Evolutionary conservation across 352 stramenopile genomes (phyloP).

Genomic region (Phytophthora tentaculata): DNA sequence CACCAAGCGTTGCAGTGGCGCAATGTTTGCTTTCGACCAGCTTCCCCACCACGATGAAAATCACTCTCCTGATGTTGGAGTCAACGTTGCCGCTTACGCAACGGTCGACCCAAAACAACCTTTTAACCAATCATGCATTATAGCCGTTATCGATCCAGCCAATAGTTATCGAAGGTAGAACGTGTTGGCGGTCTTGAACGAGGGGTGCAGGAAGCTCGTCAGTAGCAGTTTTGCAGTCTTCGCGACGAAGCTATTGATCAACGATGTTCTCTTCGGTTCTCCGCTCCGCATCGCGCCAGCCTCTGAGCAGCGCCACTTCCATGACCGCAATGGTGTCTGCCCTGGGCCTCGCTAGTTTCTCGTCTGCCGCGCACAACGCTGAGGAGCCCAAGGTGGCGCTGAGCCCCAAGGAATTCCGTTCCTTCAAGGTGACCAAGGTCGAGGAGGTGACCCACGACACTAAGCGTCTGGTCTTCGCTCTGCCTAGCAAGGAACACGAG

Average conservation of each 20-base stretch:
- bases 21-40: too few relatives aligned
- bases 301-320: constrained; percentile 26
- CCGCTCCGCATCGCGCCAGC: constrained; percentile 29
- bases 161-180: constrained; percentile 29
- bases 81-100: constrained; percentile 13
- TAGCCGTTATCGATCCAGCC: constrained; percentile 10
- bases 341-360: constrained; percentile 38
- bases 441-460: constrained; percentile 71
- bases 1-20: neutral
- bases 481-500: constrained; percentile 63
- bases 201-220: constrained; percentile 26
- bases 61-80: neutral
- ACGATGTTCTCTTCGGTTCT: constrained; percentile 41
- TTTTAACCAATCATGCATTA: too few relatives aligned
- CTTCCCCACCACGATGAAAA: neutral
- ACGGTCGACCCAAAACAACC: neutral
- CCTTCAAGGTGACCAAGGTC: constrained; percentile 69
- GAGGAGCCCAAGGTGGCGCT: constrained; percentile 58
- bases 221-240: constrained; percentile 22
- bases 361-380: constrained; percentile 33
- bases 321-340: constrained; percentile 41
- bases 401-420: constrained; percentile 61
- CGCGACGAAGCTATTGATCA: constrained; percentile 10
- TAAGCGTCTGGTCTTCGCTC: constrained; percentile 60
- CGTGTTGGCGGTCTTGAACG: constrained; percentile 19